Evolutionary conservation across 108 stramenopile genomes (phyloP).

Genomic region (Stephanodiscus minutulus): DNA sequence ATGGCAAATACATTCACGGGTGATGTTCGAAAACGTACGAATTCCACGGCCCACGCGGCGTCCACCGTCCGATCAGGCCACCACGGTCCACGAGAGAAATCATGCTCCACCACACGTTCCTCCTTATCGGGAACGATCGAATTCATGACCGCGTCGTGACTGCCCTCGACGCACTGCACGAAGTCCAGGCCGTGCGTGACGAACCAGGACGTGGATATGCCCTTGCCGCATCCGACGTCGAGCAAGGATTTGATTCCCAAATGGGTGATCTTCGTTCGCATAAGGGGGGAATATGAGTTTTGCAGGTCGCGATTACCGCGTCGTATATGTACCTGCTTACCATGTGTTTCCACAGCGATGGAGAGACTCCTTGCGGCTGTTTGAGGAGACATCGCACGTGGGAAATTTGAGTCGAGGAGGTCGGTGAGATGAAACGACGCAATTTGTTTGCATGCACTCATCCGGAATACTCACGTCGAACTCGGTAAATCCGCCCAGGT

Average conservation of each 20-base stretch:
- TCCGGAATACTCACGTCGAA: slow-evolving; percentile 40
- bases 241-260: slow-evolving; percentile 71
- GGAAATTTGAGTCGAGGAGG: background rate
- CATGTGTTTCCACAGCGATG: slow-evolving; percentile 61
- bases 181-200: slow-evolving; percentile 58
- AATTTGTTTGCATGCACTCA: too few relatives aligned
- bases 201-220: slow-evolving; percentile 74
- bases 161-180: slow-evolving; percentile 76
- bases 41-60: slow-evolving; percentile 83
- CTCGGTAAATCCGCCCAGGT: slow-evolving; percentile 80
- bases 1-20: background rate
- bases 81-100: slow-evolving; percentile 81
- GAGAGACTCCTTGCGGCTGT: slow-evolving; percentile 49
- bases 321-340: too few relatives aligned
- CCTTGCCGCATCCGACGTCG: slow-evolving; percentile 86
- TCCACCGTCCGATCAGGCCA: slow-evolving; percentile 85
- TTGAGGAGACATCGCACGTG: background rate
- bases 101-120: slow-evolving; percentile 61
- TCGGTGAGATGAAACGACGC: too few relatives aligned
- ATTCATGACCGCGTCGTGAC: slow-evolving; percentile 73
- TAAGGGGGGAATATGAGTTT: background rate
- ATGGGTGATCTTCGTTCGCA: slow-evolving; percentile 21
- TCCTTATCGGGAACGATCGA: slow-evolving; percentile 57
- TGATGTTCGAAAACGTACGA: slow-evolving; percentile 11
- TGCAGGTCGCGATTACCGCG: background rate